phyloP scores from a whole-genome alignment of 106 monocot species.

The Vanilla planifolia region DNA sequence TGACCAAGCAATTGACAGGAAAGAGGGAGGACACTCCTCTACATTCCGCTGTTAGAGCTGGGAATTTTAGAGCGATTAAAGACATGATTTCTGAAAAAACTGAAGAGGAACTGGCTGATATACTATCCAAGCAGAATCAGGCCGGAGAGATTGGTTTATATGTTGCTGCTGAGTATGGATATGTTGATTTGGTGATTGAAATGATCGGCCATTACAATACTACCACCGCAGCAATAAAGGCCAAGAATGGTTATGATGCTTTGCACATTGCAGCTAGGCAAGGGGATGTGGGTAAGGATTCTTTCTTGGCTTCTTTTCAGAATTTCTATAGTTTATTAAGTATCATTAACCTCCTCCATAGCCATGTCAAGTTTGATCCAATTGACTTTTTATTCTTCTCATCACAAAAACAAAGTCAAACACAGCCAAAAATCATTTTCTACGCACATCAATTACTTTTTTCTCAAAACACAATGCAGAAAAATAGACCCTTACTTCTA shows the following conservation, averaged over 20 bases:
- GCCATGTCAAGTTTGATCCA: too few species aligned
- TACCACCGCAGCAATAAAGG: slow-evolving; percentile 58
- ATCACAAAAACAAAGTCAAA: too few species aligned
- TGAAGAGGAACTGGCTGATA: slow-evolving; percentile 38
- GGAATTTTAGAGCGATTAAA: slow-evolving; percentile 39
- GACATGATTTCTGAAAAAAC: slow-evolving; percentile 26
- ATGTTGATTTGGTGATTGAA: slow-evolving; percentile 59
- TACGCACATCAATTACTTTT: too few species aligned
- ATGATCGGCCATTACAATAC: slow-evolving; percentile 59
- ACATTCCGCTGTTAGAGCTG: slow-evolving; percentile 66
- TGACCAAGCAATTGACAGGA: slow-evolving; percentile 78
- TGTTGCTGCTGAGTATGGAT: slow-evolving; percentile 84
- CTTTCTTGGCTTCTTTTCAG: background rate
- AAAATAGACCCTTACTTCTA: too few species aligned
- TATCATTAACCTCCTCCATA: too few species aligned
- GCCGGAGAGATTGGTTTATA: slow-evolving; percentile 83
- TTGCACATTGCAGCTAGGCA: slow-evolving; percentile 86
- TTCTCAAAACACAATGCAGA: too few species aligned
- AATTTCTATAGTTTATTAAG: too few species aligned
- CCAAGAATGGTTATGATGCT: slow-evolving; percentile 92
- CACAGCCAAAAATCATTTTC: too few species aligned
- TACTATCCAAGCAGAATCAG: slow-evolving; percentile 74
- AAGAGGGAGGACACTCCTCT: slow-evolving; percentile 80
- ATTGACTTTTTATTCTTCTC: too few species aligned
- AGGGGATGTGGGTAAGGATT: slow-evolving; percentile 78